Percentiles rank a stretch among this genome's conserved stretches.
Evolutionary conservation across 352 stramenopile species (phyloP).

Genomic region (Phytopythium chamaehyphon): DNA sequence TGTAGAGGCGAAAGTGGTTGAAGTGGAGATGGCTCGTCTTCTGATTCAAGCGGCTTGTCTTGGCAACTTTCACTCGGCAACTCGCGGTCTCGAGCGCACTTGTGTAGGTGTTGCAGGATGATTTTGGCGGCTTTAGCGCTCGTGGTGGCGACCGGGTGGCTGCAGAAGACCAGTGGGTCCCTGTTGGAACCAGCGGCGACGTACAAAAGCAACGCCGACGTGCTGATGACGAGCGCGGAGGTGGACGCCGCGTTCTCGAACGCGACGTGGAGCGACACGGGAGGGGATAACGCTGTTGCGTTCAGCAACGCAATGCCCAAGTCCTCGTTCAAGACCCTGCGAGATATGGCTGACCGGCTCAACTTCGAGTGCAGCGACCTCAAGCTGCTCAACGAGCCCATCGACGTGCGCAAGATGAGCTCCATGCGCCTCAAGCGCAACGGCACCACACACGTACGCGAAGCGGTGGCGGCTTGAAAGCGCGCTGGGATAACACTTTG

Average conservation of each 20-base stretch:
- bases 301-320: background rate
- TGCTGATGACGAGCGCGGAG: background rate
- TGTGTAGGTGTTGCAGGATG: background rate
- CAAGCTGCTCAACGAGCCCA: constrained; percentile 6
- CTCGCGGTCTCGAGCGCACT: background rate
- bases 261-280: background rate
- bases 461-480: background rate
- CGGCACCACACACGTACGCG: constrained; percentile 2
- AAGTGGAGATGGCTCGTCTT: constrained; percentile 1
- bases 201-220: background rate
- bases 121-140: background rate
- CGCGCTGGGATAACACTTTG: background rate
- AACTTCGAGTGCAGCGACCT: constrained; percentile 5
- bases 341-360: constrained; percentile 2
- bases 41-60: background rate
- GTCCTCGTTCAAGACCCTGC: constrained; percentile 1
- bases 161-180: background rate
- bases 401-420: constrained; percentile 7
- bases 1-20: background rate
- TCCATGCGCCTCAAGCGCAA: constrained; percentile 6
- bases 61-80: background rate
- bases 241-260: constrained; percentile 2
- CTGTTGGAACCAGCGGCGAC: constrained; percentile 1
- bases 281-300: background rate
- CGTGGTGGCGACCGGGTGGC: background rate